Evolutionary conservation across 306 rosid species (phyloP), one percentile per base, ranked within the genome.

Genomic region (Sophora flavescens): DNA sequence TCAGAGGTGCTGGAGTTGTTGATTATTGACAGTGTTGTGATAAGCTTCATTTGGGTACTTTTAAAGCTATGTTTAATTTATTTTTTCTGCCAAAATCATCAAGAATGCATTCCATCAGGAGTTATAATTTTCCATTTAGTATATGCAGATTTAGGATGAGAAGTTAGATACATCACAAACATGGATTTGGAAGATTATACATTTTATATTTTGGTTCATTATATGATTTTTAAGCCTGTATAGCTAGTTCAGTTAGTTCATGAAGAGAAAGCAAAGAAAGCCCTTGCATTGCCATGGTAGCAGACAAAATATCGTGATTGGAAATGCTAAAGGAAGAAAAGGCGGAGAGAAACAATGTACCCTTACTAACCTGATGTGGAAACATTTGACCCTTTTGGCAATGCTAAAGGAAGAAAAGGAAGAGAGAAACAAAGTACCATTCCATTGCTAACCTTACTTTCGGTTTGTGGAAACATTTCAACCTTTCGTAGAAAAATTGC

Each of bases 61-160:
- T 26, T 36, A 36, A 8, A 26, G 8, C 38, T 17, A 6, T 6
- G 0, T 3, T 10, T 11, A 28, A 4, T 28, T 14, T 12, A 12
- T 12, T 6, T 22, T 3, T 22, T 39, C 22, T 71, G 8, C 15
- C n/a, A 36, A 22, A 57, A 38, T 54, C 14, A 18, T 38, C 51
- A 17, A 36, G 7, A 13, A 39, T 3, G 26, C 26, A 39, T 39
- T 38, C 38, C 52, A 35, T 38, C 35, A 8, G 38, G 16, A 1
- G 18, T 17, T 48, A 32, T 35, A 38, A 54, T 38, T 70, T 54
- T 10, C 14, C 41, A 52, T 70, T 54, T 54, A 51, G 52, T 56
- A 3, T 6, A 28, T 59, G 44, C 9, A 57, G 67, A 72, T 72
- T 26, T 41, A 9, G 26, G 42, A 15, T 45, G 35, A 45, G 41